Evolutionary conservation across 2,329 filamentous ascomycete species (phyloP).

Genomic region (Aspergillus eucalypticola): DNA sequence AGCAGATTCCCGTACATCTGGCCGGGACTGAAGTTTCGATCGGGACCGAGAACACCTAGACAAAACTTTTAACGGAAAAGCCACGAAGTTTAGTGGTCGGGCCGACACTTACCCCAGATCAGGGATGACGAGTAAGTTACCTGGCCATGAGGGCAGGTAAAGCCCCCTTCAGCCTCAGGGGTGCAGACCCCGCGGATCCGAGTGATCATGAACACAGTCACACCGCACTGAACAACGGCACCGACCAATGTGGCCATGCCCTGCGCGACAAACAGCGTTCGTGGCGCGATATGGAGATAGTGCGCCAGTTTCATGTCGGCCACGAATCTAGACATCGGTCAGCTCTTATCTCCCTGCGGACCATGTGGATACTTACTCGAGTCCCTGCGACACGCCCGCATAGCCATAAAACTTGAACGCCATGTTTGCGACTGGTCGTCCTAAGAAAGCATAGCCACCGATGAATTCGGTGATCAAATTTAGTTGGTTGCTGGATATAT

Average conservation of each 20-base stretch:
- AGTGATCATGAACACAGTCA: conserved; percentile 52
- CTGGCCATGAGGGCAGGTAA: conserved; percentile 58
- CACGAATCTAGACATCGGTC: conserved; percentile 52
- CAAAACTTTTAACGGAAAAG: not conserved
- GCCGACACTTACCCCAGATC: conserved; percentile 59
- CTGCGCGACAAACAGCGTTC: conserved; percentile 54
- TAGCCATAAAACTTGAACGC: conserved; percentile 74
- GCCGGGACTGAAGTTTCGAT: conserved; percentile 64
- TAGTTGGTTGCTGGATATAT: conserved; percentile 51
- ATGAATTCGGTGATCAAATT: conserved; percentile 53
- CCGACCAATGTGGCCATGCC: conserved; percentile 53
- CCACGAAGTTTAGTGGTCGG: not conserved
- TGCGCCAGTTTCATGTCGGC: conserved; percentile 67
- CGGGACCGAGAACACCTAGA: conserved; percentile 62
- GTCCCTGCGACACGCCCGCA: conserved; percentile 64
- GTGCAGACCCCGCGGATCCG: conserved; percentile 53
- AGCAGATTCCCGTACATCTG: conserved; percentile 65
- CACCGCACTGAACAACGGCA: conserved; percentile 51
- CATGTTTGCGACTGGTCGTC: conserved; percentile 52
- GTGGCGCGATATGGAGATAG: conserved; percentile 48
- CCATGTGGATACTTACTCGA: conserved; percentile 38
- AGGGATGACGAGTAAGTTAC: conserved; percentile 69
- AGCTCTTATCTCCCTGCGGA: not conserved
- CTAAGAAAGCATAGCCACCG: conserved; percentile 51
- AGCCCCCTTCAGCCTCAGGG: conserved; percentile 59